Evolutionary conservation across 2,329 filamentous ascomycete species (phyloP), one percentile per base, ranked within the genome.

Genomic region (Colletotrichum gloeosporioides): DNA sequence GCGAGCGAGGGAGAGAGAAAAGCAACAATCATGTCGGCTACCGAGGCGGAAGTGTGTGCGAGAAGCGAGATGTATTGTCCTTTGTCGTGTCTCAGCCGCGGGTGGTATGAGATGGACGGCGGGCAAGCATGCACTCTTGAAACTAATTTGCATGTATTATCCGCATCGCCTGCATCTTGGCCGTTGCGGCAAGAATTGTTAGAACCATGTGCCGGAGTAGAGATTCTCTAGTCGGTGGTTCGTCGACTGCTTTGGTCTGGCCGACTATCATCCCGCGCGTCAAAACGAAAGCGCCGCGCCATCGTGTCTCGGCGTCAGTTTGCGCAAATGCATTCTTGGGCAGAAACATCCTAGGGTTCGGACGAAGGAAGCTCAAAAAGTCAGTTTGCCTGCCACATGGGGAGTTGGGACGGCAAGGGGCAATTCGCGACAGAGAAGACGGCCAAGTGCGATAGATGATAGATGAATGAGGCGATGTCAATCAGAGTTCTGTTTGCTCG

Each of bases 301-400:
- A 64, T 69, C 29, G 13, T 68, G 73, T 68, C 63, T 76, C 69
- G 64, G 73, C 64, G 44, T 64, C 69, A 69, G 68, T 57, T 57
- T 68, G 73, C 16, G 64, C n/a, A 32, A 44, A 57, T n/a, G 31
- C 36, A 61, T 32, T 29, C 25, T 49, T 49, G 39, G 39, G 39
- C 39, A 49, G 39, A 49, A 49, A 49, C 39, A 49, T 49, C 9
- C 39, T 49, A 49, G 44, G 32, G 63, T 36, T 73, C 57, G 34
- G 73, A 73, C n/a, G 73, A 59, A 53, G 22, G 34, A 57, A 44
- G 44, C 64, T 44, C 34, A 64, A 27, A 27, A 34, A 32, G 29
- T 29, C 59, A n/a, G 32, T 62, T 49, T 49, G 39, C 39, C 39
- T 49, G 39, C 39, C 39, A 49, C 39, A 49, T 49, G 39, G 16